These are phyloP conservation scores for Camellia granthamiana DNA, from an alignment of 148 eudicot species.

Conservation along the genomic window DNA sequence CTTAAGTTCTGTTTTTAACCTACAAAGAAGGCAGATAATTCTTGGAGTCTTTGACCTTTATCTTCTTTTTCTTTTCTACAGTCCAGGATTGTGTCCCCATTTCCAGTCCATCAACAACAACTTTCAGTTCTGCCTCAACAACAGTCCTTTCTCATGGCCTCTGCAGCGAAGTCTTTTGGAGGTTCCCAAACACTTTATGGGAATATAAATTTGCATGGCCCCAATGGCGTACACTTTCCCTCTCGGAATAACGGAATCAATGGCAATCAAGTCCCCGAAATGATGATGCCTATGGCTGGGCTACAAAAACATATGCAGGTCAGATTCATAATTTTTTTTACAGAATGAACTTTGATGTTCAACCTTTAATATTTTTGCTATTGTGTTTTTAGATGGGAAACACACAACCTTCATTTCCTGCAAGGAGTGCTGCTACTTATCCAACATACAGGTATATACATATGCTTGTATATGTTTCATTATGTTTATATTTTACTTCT, in stretches of 20 bases:
- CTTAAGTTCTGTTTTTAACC: no score
- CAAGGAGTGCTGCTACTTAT: conserved; percentile 22
- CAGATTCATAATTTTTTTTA: neutral
- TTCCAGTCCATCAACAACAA: conserved; percentile 29
- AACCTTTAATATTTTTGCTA: neutral
- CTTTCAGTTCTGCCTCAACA: conserved; percentile 31
- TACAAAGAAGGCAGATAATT: no score
- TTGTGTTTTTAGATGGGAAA: conserved; percentile 39
- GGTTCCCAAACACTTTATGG: conserved; percentile 14
- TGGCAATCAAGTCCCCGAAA: conserved; percentile 20
- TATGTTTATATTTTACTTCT: neutral
- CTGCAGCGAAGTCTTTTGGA: conserved; percentile 20
- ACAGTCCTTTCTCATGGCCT: conserved; percentile 13
- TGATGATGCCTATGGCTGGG: conserved; percentile 29
- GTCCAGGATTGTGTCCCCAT: conserved; percentile 22
- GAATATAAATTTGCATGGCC: conserved; percentile 17
- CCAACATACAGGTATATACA: conserved; percentile 42
- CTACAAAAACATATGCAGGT: conserved; percentile 24
- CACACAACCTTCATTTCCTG: conserved; percentile 23
- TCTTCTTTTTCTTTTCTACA: conserved; percentile 13
- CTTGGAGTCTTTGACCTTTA: neutral
- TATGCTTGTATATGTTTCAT: neutral
- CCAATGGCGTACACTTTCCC: conserved; percentile 18
- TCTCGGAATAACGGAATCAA: conserved; percentile 17
- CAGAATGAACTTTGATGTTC: neutral